These are phyloP conservation scores for Penicillium occitanis DNA, from an alignment of 2,329 filamentous ascomycete genomes.

Conservation along the genomic window DNA sequence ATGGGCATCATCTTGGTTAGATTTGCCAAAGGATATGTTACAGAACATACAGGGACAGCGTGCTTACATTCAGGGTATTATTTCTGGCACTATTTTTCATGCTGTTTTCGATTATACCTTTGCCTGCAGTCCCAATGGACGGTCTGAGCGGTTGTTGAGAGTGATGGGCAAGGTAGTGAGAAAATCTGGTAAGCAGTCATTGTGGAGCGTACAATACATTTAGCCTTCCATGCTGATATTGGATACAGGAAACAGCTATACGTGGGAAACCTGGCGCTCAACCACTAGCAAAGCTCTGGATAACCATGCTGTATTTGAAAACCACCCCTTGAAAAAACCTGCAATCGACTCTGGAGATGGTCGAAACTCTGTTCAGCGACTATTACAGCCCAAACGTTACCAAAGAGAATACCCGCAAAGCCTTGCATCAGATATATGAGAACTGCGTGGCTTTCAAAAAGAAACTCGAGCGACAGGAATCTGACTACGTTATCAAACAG, in stretches of 20 bases:
- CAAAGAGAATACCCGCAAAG: neutral
- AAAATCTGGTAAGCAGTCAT: neutral
- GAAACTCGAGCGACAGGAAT: constrained; percentile 22
- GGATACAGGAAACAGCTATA: constrained; percentile 19
- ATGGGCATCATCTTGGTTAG: too few relatives aligned
- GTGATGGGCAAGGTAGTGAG: neutral
- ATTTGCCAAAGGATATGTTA: neutral
- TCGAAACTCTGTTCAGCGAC: constrained; percentile 1
- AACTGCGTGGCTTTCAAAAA: constrained; percentile 25
- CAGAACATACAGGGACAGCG: neutral
- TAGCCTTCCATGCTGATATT: neutral
- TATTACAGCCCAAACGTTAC: neutral
- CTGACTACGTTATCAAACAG: too few relatives aligned
- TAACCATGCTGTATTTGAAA: neutral
- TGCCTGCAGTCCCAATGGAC: neutral
- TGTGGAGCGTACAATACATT: too few relatives aligned
- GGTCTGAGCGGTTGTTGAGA: neutral
- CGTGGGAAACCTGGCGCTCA: constrained; percentile 25
- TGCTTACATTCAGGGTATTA: neutral
- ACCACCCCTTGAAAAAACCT: neutral
- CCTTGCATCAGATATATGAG: constrained; percentile 18
- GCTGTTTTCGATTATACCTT: neutral
- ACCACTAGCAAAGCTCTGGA: constrained; percentile 24
- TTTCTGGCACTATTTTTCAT: neutral
- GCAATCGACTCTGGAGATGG: neutral